These are phyloP conservation scores for Silybum marianum DNA, from an alignment of 129 eudicot species.

Conservation along the genomic window DNA sequence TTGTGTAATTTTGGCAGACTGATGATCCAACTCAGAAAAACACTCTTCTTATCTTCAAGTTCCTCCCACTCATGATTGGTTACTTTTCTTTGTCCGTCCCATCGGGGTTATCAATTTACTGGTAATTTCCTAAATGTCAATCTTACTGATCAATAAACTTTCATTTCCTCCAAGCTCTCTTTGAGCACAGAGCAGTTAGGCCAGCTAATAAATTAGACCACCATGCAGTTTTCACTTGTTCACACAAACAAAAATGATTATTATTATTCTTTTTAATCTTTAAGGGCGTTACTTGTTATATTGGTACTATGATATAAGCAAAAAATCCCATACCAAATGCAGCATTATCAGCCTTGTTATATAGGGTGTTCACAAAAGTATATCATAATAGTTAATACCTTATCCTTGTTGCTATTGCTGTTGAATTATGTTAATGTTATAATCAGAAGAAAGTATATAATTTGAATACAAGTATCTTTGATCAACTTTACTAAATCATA, in stretches of 20 bases:
- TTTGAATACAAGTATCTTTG: not conserved
- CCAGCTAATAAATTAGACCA: not conserved
- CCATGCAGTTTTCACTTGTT: constrained; percentile 13
- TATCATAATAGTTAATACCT: not conserved
- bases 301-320: constrained; percentile 1
- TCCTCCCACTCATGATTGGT: constrained; percentile 98
- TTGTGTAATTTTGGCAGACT: constrained; percentile 58
- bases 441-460: not conserved
- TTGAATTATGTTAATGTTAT: not conserved
- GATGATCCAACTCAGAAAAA: constrained; percentile 95
- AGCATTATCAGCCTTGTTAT: too few species aligned
- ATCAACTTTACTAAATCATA: constrained; percentile 3
- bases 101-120: constrained; percentile 93
- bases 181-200: constrained; percentile 1
- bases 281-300: not conserved
- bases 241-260: not conserved
- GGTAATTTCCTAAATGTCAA: constrained; percentile 44
- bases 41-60: constrained; percentile 90
- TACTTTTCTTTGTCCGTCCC: constrained; percentile 98
- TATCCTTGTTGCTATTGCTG: constrained; percentile 2
- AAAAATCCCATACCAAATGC: too few species aligned
- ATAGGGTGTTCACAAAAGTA: too few species aligned
- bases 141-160: not conserved
- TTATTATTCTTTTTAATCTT: not conserved
- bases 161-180: not conserved